Conservation (phyloP, 768 basidiomycete species). For the Naematelia aurantialba region DNA sequence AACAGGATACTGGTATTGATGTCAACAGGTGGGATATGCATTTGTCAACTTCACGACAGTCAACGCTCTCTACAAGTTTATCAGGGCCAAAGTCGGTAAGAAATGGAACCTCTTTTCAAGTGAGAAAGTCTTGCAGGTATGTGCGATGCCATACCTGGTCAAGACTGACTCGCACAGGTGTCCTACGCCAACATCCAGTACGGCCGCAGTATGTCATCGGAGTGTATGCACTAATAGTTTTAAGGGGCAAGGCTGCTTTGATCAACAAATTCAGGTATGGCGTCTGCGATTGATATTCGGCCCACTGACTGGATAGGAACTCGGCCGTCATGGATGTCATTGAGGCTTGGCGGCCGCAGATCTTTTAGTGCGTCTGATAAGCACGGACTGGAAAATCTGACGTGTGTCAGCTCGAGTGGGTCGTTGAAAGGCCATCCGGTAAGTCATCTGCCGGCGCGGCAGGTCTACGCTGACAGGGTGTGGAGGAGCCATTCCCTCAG, state of each 20-base stretch:
- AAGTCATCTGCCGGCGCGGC: slow-evolving; percentile 2
- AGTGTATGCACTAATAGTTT: background rate
- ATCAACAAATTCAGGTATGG: slow-evolving; percentile 46
- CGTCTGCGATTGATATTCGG: background rate
- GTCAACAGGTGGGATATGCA: slow-evolving; percentile 45
- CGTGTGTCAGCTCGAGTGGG: slow-evolving; percentile 27
- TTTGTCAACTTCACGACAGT: slow-evolving; percentile 48
- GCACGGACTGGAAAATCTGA: background rate
- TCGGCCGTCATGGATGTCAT: slow-evolving; percentile 44
- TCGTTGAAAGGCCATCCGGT: slow-evolving; percentile 30
- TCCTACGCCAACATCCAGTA: slow-evolving; percentile 49
- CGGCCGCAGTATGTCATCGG: slow-evolving; percentile 1
- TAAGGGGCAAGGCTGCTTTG: slow-evolving; percentile 41
- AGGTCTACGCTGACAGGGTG: background rate
- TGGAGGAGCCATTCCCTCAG: background rate
- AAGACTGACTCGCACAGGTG: slow-evolving; percentile 26
- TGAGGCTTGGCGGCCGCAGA: slow-evolving; percentile 43
- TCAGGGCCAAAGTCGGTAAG: slow-evolving; percentile 38
- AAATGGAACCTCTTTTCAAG: slow-evolving; percentile 48
- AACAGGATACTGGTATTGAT: background rate
- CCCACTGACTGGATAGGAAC: slow-evolving; percentile 29
- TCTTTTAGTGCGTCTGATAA: slow-evolving; percentile 39
- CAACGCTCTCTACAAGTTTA: slow-evolving; percentile 35
- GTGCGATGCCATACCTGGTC: background rate
- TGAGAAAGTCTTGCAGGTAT: slow-evolving; percentile 48